Evolutionary conservation across 495 filamentous ascomycete species (phyloP), one percentile per base, ranked within the genome.

Genomic region (Daldinia concentrica): DNA sequence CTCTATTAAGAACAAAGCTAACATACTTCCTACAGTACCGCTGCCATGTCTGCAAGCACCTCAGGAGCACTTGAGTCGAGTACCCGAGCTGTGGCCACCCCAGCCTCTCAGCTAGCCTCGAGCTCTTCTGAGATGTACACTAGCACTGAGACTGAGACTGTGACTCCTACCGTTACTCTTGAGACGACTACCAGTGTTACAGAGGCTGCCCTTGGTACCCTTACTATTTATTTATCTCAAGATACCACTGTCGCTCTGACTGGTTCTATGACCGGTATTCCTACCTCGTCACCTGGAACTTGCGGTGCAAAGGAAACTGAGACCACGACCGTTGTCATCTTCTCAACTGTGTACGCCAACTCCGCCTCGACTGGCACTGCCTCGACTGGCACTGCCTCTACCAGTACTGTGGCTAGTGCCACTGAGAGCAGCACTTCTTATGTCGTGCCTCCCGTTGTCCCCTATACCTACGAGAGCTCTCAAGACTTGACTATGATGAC

Each of bases 271-370:
- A 74, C 64, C 1, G 36, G 52, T 6, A 69, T 60, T 6, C n/a
- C 27, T n/a, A 5, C 29, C 22, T 43, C 58, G 11, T 58, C 63
- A 19, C 26, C 52, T 36, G 68, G 41, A 19, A 32, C 34, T 12
- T 72, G 69, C 32, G 59, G 52, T 9, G 41, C 29, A 2, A 50
- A 64, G 17, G 64, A 60, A 0, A 68, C 69, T 5, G 66, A 70
- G 32, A 67, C 64, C 19, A 63, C 74, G 2, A 72, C 68, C 11
- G 45, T 61, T 5, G 66, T 69, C 9, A 24, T 77, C 4, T 9
- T 73, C 36, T 66, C 73, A 6, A 76, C 76, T 6, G 75, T 76
- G 4, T 65, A 51, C 15, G 59, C 30, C 51, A 41, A 22, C n/a
- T 12, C 58, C 26, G 24, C 11, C 3, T 8, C 30, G 2, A 43